Percentiles rank a stretch among this genome's conserved stretches.
phyloP scores from a whole-genome alignment of 73 alveolate genomes.

The Paramecium octaurelia region DNA sequence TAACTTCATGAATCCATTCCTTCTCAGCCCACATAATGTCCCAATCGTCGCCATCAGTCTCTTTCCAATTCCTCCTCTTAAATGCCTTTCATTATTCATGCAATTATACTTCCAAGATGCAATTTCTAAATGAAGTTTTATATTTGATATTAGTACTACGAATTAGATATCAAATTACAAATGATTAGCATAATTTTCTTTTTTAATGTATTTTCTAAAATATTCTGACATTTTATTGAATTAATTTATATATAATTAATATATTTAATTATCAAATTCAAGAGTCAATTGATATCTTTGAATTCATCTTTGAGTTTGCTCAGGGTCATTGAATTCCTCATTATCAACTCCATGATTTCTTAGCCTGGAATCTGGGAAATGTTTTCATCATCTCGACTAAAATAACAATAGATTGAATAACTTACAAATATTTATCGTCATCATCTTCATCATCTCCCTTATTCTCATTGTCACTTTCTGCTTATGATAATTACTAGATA shows the following conservation, averaged over 20 bases:
- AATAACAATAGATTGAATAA: not conserved
- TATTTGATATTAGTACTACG: constrained; percentile 85
- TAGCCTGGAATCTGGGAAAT: not conserved
- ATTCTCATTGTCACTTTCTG: not conserved
- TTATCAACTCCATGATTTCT: not conserved
- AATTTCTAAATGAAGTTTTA: constrained; percentile 93
- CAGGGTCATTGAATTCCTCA: constrained; percentile 6
- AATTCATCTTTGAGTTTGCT: not conserved
- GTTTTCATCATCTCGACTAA: not conserved
- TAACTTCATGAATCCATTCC: constrained; percentile 94
- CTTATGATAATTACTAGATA: not conserved
- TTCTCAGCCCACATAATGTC: constrained; percentile 98
- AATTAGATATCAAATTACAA: constrained; percentile 53
- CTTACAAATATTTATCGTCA: constrained; percentile 34
- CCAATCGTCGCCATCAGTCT: constrained; percentile 97
- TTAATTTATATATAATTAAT: not conserved
- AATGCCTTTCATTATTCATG: constrained; percentile 63
- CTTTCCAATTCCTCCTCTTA: constrained; percentile 92
- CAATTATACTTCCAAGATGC: constrained; percentile 82
- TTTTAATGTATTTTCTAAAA: constrained; percentile 90
- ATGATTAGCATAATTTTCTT: constrained; percentile 87
- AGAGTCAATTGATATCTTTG: not conserved
- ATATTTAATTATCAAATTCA: not conserved
- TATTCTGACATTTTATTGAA: constrained; percentile 81
- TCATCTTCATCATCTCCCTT: not conserved